Base-by-base conservation (phyloP, 371 early-diverging fungal genomes). In the Rhizopus microsporus region DNA sequence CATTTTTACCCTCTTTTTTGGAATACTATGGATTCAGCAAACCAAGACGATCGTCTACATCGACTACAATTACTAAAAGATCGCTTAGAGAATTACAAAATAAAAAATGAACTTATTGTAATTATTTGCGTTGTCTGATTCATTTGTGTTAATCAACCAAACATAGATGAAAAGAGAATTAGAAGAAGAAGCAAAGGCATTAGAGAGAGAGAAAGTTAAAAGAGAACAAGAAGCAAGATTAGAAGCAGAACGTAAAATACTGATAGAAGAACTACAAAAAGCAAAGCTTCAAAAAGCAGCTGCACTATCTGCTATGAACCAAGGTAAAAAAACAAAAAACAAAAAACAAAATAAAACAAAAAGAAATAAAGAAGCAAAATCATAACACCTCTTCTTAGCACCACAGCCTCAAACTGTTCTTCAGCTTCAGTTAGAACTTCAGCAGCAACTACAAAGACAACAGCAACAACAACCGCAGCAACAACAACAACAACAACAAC, bases 131-230 rank as follows among this genome's bases (percentile, higher is more conserved):
- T 2, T 15, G 34, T 7, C 2, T 8, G 12, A 35, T n/a, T 29
- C 13, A 15, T 12, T 31, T 52, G 16, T 32, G 7, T 23, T 31
- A 10, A 45, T 46, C 29, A 79, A 3, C 74, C 56, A 17, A 77
- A 80, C 60, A 59, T 84, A 86, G 62, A 86, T 80, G 12, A 83
- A 55, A 62, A 61, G 42, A 42, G 83, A 54, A 80, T 5, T 73
- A 48, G 50, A 72, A 52, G 17, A 79, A 54, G 68, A 77, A 65
- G 29, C 63, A 52, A 23, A 62, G 5, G 23, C 15, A 30, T n/a
- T 48, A 54, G 52, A 79, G 66, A 52, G 75, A 63, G 55, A 51
- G 33, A 59, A 51, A 50, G 47, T 57, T 45, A 42, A 54, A 45
- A 55, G 56, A 49, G 62, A 65, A 55, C 54, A 61, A 49, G 50